Conservation (phyloP, 768 basidiomycete species). For the Trametes elegans region DNA sequence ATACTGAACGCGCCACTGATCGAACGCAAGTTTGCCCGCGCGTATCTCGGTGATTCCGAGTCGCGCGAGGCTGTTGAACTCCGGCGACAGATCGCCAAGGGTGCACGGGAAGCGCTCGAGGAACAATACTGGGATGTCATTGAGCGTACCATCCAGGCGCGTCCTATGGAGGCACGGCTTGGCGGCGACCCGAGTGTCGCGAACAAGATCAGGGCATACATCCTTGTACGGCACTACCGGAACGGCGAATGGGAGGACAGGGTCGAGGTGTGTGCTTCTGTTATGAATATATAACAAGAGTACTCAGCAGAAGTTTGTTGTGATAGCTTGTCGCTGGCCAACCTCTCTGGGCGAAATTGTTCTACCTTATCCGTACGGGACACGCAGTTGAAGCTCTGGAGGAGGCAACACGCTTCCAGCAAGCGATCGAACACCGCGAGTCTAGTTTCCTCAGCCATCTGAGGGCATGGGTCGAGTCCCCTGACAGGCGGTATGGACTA, state of each 20-base stretch:
- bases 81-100: slow-evolving; percentile 71
- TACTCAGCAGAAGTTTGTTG: background rate
- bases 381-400: slow-evolving; percentile 77
- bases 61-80: slow-evolving; percentile 65
- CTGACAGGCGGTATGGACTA: slow-evolving; percentile 64
- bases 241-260: slow-evolving; percentile 83
- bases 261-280: slow-evolving; percentile 70
- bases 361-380: slow-evolving; percentile 87
- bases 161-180: slow-evolving; percentile 80
- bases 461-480: slow-evolving; percentile 77
- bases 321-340: slow-evolving; percentile 76
- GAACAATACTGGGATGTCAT: slow-evolving; percentile 86
- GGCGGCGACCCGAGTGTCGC: slow-evolving; percentile 89
- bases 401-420: slow-evolving; percentile 68
- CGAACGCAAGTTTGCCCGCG: slow-evolving; percentile 79
- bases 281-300: background rate
- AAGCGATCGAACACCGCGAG: slow-evolving; percentile 74
- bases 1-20: slow-evolving; percentile 77
- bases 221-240: slow-evolving; percentile 76
- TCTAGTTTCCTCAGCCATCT: slow-evolving; percentile 80
- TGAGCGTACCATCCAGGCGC: slow-evolving; percentile 76
- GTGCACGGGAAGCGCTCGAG: slow-evolving; percentile 80
- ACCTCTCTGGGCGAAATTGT: slow-evolving; percentile 93
- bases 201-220: slow-evolving; percentile 88
- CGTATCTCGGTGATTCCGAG: slow-evolving; percentile 65